Evolutionary conservation across 2,329 filamentous ascomycete species (phyloP).

Genomic region (Cordyceps cateniannulata): DNA sequence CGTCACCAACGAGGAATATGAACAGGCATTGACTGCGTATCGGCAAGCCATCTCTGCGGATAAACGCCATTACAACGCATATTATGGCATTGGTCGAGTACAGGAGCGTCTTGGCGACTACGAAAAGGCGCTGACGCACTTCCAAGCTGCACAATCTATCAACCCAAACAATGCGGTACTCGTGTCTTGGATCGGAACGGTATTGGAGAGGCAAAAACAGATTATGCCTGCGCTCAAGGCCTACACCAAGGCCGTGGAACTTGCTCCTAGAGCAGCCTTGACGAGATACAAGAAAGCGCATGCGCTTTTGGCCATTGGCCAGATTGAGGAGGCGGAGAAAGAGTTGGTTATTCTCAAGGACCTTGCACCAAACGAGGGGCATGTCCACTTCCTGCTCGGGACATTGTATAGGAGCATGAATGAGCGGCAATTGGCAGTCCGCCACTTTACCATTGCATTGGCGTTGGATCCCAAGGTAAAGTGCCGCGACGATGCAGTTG

Average conservation of each 20-base stretch:
- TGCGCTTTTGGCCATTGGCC: constrained; percentile 69
- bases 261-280: constrained; percentile 75
- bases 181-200: constrained; percentile 84
- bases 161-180: constrained; percentile 92
- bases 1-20: constrained; percentile 92
- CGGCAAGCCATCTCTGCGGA: constrained; percentile 81
- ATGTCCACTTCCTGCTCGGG: constrained; percentile 90
- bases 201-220: constrained; percentile 84
- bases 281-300: constrained; percentile 91
- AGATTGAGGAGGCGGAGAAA: constrained; percentile 64
- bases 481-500: constrained; percentile 6
- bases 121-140: constrained; percentile 87
- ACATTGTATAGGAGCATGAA: constrained; percentile 70
- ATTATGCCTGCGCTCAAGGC: constrained; percentile 70
- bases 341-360: constrained; percentile 88
- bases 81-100: constrained; percentile 80
- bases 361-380: constrained; percentile 87
- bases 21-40: constrained; percentile 86
- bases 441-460: constrained; percentile 88
- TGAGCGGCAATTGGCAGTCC: constrained; percentile 73
- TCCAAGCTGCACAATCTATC: constrained; percentile 78
- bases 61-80: constrained; percentile 92
- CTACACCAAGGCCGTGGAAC: constrained; percentile 73
- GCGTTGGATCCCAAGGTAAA: constrained; percentile 93
- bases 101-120: constrained; percentile 88